Base-by-base conservation (phyloP, 441 rosid species). In the Jatropha podagrica region DNA sequence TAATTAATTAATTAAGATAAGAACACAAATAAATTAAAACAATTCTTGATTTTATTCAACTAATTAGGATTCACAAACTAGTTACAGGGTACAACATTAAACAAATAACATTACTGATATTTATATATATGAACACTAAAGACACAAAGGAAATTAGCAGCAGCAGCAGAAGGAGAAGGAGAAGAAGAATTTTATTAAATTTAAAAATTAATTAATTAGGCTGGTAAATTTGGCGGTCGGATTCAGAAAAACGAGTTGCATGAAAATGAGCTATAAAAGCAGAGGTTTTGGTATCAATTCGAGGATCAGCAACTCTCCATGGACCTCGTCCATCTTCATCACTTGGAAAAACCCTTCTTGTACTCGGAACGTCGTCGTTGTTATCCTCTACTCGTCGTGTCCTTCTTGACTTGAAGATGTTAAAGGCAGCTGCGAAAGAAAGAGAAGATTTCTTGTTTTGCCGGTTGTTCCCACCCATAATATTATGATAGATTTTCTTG, bases 251-350 rank as follows among this genome's bases (percentile, higher is more conserved):
- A 3, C 84, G 86, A 66, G 82, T 78, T 23, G 82, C 78, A 54
- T 85, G 91, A 81, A 90, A 84, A 72, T 82, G 84, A 49, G 85
- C 85, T 4, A 91, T 91, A 81, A 90, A 91, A 69, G 72, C 88
- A 0, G 85, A 64, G 56, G 96, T 94, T 82, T 80, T 91, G 14
- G 80, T 75, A 83, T 95, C 89, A 38, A 95, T 87, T n/a, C 92
- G 86, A 49, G 95, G 95, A 83, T 89, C 94, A 2, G 89, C 90
- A 56, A 88, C 89, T 71, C 69, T 78, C 77, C 85, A 84, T 26
- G 68, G 75, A 27, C 87, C 86, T 10, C 77, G 81, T 72, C 92
- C 95, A 40, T 88, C 92, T 52, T 73, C 76, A n/a, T 95, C 97
- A 40, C 95, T 87, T 0, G 92, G 82, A 80, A 81, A 87, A 38